phyloP scores from a whole-genome alignment of 768 basidiomycete species.

The Agrocybe praecox region DNA sequence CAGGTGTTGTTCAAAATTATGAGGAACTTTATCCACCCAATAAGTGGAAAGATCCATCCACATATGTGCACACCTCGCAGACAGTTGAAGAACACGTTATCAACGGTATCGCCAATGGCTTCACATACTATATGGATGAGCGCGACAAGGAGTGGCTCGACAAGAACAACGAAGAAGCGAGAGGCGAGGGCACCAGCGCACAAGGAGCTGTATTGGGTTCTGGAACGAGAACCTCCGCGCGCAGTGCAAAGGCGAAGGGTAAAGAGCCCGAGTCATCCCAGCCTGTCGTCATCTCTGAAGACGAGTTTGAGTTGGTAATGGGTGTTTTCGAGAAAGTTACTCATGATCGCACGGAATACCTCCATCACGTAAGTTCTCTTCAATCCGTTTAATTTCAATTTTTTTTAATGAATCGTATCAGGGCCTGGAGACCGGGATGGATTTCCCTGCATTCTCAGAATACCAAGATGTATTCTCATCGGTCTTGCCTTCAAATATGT shows the following conservation, averaged over 20 bases:
- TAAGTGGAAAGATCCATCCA: conserved; percentile 75
- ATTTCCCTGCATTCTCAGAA: conserved; percentile 72
- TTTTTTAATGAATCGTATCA: conserved; percentile 22
- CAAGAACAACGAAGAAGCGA: conserved; percentile 84
- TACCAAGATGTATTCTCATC: conserved; percentile 71
- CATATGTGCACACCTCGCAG: conserved; percentile 81
- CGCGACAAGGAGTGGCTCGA: conserved; percentile 94
- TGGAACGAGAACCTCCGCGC: conserved; percentile 57
- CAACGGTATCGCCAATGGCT: conserved; percentile 68
- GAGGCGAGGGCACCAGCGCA: conserved; percentile 82
- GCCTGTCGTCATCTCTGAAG: conserved; percentile 76
- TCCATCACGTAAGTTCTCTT: conserved; percentile 75
- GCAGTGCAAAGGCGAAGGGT: conserved; percentile 79
- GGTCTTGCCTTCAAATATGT: conserved; percentile 59
- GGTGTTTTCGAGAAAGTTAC: conserved; percentile 90
- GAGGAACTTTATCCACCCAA: conserved; percentile 70
- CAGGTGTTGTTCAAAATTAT: conserved; percentile 78
- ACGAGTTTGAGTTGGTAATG: conserved; percentile 96
- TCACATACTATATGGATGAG: conserved; percentile 95
- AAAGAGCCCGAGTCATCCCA: conserved; percentile 76
- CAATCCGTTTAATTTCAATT: neutral
- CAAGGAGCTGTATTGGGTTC: conserved; percentile 66
- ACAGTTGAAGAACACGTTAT: conserved; percentile 78
- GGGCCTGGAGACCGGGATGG: conserved; percentile 67
- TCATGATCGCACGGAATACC: conserved; percentile 85